Evolutionary conservation across 495 filamentous ascomycete species (phyloP).

Genomic region (Chaetomium cochliodes): DNA sequence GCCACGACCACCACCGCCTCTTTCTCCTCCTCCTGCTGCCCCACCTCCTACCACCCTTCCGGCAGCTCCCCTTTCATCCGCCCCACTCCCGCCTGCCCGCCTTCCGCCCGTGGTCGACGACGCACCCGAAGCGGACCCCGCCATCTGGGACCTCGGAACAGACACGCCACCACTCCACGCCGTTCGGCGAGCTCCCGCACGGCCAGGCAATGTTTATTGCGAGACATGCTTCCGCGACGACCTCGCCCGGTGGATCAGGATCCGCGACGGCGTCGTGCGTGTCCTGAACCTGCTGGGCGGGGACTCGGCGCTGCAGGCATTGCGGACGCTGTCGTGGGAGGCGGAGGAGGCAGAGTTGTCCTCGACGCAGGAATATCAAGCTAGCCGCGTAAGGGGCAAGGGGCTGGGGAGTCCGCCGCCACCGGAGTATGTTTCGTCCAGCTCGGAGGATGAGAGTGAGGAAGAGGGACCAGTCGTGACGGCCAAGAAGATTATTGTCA

Average conservation of each 20-base stretch:
- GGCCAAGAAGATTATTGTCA: not conserved
- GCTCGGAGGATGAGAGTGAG: not conserved
- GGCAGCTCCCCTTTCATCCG: no score
- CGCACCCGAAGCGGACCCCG: not conserved
- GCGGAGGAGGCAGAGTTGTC: not conserved
- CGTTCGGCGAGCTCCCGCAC: not conserved
- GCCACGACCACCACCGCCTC: not conserved
- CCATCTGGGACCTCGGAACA: not conserved
- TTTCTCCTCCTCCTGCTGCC: no score
- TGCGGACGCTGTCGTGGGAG: slow-evolving; percentile 1
- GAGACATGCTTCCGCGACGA: slow-evolving; percentile 17
- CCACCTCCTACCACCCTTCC: no score
- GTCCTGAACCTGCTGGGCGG: slow-evolving; percentile 14
- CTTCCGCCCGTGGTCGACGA: not conserved
- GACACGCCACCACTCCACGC: not conserved
- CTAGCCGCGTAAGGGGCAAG: not conserved
- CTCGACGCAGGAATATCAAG: not conserved
- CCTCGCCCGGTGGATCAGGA: slow-evolving; percentile 3
- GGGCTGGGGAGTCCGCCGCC: slow-evolving; percentile 4
- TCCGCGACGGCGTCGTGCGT: not conserved
- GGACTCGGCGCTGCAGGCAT: slow-evolving; percentile 14
- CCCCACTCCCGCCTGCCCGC: no score
- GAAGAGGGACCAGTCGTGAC: not conserved
- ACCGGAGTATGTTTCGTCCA: not conserved
- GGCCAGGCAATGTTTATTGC: slow-evolving; percentile 12